phyloP scores from a whole-genome alignment of 176 grass and related monocot species.

The Guadua angustifolia region DNA sequence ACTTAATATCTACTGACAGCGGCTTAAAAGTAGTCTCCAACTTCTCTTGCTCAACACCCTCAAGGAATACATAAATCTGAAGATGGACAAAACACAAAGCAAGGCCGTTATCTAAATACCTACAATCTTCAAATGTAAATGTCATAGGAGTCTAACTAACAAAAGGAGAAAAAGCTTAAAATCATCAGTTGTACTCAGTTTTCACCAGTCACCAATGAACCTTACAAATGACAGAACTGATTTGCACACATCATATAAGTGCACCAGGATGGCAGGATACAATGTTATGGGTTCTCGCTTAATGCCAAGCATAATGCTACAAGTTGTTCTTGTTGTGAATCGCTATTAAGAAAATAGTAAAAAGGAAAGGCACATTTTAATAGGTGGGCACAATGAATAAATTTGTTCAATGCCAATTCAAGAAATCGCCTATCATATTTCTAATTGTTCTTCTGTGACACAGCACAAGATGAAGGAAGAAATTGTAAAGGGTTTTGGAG shows the following conservation, averaged over 20 bases:
- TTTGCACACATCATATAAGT: neutral
- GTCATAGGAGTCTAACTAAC: neutral
- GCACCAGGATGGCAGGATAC: neutral
- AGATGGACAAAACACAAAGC: slow-evolving; percentile 23
- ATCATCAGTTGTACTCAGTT: neutral
- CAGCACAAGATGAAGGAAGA: neutral
- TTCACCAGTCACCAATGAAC: neutral
- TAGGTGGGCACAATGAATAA: neutral
- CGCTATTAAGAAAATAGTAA: neutral
- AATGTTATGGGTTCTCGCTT: neutral
- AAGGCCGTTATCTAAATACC: neutral
- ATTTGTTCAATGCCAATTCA: neutral
- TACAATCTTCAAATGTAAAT: neutral
- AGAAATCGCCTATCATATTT: neutral
- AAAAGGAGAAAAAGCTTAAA: neutral
- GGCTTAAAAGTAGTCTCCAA: slow-evolving; percentile 64
- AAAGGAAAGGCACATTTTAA: neutral
- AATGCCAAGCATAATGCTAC: neutral
- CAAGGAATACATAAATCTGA: slow-evolving; percentile 75
- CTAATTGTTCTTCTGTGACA: neutral
- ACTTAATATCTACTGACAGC: slow-evolving; percentile 73
- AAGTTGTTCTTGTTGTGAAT: neutral
- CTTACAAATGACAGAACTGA: neutral
- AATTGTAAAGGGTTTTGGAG: neutral
- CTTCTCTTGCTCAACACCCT: slow-evolving; percentile 73